A percentile compares a stretch with the other conserved stretches of the same genome.
These are phyloP conservation scores for Thelephora ganbajun DNA, from an alignment of 768 basidiomycete genomes.

Conservation along the genomic window DNA sequence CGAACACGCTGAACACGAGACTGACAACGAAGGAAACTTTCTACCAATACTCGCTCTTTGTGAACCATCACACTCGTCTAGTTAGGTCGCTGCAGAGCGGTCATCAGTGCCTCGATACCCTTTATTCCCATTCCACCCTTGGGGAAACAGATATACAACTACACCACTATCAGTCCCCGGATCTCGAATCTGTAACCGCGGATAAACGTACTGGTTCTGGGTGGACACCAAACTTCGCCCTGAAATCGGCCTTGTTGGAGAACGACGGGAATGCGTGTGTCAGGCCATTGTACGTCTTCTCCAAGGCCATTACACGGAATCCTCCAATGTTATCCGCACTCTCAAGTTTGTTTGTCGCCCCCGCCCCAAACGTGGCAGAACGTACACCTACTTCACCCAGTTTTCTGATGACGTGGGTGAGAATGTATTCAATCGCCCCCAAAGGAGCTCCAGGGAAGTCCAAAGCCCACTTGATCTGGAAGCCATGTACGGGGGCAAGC, in stretches of 20 bases:
- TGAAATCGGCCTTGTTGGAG: constrained; percentile 23
- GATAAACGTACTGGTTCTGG: constrained; percentile 17
- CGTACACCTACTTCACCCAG: constrained; percentile 23
- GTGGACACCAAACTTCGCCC: constrained; percentile 20
- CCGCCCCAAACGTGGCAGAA: constrained; percentile 25
- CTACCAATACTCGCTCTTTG: too few relatives aligned
- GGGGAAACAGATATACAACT: constrained; percentile 21
- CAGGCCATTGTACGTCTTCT: constrained; percentile 25
- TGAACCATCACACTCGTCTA: constrained; percentile 2
- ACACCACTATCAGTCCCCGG: constrained; percentile 1
- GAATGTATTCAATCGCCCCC: constrained; percentile 25
- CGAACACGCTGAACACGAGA: too few relatives aligned
- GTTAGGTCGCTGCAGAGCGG: constrained; percentile 18
- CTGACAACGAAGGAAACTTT: too few relatives aligned
- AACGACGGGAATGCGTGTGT: constrained; percentile 17
- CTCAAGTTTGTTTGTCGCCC: constrained; percentile 18
- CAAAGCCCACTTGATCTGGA: constrained; percentile 32
- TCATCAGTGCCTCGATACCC: constrained; percentile 21
- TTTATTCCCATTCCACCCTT: constrained; percentile 18
- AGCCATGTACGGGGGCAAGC: constrained; percentile 24
- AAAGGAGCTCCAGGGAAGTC: constrained; percentile 27
- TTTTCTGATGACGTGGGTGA: constrained; percentile 23
- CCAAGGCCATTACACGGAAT: constrained; percentile 20
- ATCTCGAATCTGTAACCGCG: background rate
- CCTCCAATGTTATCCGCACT: constrained; percentile 20